Percentiles rank a stretch among this genome's conserved stretches.
Evolutionary conservation across 75 land plant species (phyloP).

Genomic region (Pinus taeda): DNA sequence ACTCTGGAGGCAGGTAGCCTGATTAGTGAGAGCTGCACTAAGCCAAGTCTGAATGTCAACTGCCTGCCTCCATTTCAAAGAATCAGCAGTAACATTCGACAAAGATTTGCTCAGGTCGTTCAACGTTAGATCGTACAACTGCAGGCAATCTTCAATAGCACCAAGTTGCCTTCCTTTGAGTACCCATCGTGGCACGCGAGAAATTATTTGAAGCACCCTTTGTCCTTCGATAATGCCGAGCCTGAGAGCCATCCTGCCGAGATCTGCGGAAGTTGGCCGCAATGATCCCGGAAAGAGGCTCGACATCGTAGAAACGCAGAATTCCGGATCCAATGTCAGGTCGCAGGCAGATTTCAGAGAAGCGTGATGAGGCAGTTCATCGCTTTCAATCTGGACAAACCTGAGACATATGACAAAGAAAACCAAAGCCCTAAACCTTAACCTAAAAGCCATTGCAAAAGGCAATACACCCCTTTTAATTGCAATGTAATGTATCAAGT

Average conservation of each 20-base stretch:
- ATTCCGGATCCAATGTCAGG: background rate
- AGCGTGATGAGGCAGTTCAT: background rate
- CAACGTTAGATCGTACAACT: slow-evolving; percentile 39
- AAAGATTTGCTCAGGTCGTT: slow-evolving; percentile 17
- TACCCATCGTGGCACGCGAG: background rate
- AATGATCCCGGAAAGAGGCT: background rate
- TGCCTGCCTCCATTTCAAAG: slow-evolving; percentile 3
- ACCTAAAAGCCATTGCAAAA: background rate
- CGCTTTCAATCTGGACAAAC: background rate
- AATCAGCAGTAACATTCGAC: slow-evolving; percentile 16
- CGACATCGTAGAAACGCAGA: background rate
- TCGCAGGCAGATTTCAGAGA: background rate
- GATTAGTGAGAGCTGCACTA: slow-evolving; percentile 61
- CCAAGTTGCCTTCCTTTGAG: background rate
- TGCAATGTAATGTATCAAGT: too few relatives aligned
- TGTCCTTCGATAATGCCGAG: background rate
- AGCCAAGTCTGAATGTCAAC: slow-evolving; percentile 14
- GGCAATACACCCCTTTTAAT: too few relatives aligned
- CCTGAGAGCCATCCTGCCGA: background rate
- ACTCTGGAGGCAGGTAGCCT: slow-evolving; percentile 69
- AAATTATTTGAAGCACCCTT: background rate
- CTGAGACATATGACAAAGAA: background rate
- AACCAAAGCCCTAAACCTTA: background rate
- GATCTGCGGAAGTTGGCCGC: background rate
- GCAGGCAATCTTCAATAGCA: slow-evolving; percentile 56